Evolutionary conservation across 805 yeast species (phyloP), one percentile per base, ranked within the genome.

Genomic region (Candida manassasensis): DNA sequence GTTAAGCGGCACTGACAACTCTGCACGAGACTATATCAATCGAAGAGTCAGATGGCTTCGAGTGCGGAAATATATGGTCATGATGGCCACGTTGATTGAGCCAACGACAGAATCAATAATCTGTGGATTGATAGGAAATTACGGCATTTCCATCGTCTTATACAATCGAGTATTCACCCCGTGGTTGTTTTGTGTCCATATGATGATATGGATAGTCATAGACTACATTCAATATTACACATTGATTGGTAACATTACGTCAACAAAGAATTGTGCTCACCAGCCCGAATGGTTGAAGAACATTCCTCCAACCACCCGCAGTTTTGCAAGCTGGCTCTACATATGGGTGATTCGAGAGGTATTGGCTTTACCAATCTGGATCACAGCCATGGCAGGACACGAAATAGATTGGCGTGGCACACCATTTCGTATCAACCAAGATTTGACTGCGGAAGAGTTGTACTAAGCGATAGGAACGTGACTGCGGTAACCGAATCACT

Each of bases 41-140:
- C 67, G 96, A 37, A 63, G 96, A 36, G 77, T 81, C 17, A 66
- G 96, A 38, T 87, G 96, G 96, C 60, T 87, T 15, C 67, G 96
- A 28, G 94, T 86, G 9, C 65, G 96, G 21, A 84, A 82, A 50
- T 85, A 84, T 53, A 86, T 87, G 94, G 96, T 87, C 3, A 60
- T 81, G 19, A 77, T 78, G 10, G 96, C 96, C 1, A 87, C 96
- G 0, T 53, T 87, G 33, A 63, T 86, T 18, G 96, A 87, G 51
- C 96, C 96, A 3, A 73, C 89, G 5, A 87, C 96, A 0, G 96
- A 87, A 54, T 73, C 82, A 30, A 42, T 87, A 2, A 54, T 85
- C 3, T 71, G 80, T 45, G 93, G 90, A 0, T 14, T 71, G 0
- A 73, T 75, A 52, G 95, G 95, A 4, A 63, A 81, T 0, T 75